Evolutionary conservation across 2,329 filamentous ascomycete species (phyloP).

Genomic region (Alternaria incomplexa): DNA sequence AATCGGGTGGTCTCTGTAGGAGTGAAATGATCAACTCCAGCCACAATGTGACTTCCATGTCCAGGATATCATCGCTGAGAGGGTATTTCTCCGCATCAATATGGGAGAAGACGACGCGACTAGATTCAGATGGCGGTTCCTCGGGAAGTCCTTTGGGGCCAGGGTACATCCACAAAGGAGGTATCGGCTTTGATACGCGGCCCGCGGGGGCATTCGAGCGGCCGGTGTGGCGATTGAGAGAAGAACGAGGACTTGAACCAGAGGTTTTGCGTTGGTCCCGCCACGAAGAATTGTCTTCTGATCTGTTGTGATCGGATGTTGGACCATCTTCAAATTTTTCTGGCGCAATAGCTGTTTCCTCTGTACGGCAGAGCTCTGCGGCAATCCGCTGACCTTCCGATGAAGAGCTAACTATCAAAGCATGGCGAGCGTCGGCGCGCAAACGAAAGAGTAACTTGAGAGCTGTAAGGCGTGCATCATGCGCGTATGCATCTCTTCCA

Average conservation of each 20-base stretch:
- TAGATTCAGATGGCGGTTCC: conserved; percentile 56
- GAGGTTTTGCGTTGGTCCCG: conserved; percentile 41
- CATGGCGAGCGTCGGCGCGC: conserved; percentile 79
- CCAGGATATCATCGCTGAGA: conserved; percentile 47
- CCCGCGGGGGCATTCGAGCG: conserved; percentile 32
- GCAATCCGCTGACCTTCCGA: conserved; percentile 78
- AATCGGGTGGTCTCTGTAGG: conserved; percentile 77
- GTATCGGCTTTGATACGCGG: conserved; percentile 42
- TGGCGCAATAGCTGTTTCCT: conserved; percentile 57
- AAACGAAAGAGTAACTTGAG: conserved; percentile 71
- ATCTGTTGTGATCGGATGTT: conserved; percentile 23
- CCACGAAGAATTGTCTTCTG: conserved; percentile 39
- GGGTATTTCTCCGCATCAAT: conserved; percentile 46
- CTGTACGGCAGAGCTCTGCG: conserved; percentile 70
- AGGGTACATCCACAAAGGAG: conserved; percentile 64
- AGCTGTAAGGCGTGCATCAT: conserved; percentile 47
- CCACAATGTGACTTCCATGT: conserved; percentile 65
- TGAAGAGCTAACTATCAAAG: conserved; percentile 72
- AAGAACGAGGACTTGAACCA: conserved; percentile 40
- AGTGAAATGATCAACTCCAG: conserved; percentile 77
- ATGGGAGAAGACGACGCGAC: conserved; percentile 59
- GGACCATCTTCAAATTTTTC: conserved; percentile 51
- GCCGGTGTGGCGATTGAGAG: conserved; percentile 36
- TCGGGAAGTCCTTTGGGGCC: conserved; percentile 61
- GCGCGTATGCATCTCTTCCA: conserved; percentile 37